Evolutionary conservation across 345 rosid genomes (phyloP), one percentile per base, ranked within the genome.

Genomic region (Populus deltoides): DNA sequence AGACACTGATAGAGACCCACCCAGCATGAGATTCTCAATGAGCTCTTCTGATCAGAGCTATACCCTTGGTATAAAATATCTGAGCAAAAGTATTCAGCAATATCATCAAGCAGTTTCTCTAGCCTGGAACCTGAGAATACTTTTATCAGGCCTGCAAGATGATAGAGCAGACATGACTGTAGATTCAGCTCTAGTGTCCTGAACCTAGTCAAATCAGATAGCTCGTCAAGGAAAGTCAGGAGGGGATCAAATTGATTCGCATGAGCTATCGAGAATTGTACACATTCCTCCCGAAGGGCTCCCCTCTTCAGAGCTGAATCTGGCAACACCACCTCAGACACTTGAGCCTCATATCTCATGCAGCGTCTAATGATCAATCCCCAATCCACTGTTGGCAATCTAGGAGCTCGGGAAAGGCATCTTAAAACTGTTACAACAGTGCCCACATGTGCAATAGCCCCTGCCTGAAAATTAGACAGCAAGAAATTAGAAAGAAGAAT

Each of bases 341-440:
- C 66, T 78, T 87, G 90, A 73, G 84, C 81, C 82, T 89, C 97
- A 65, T 82, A 94, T 87, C 89, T 95, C 99, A 92, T 92, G 85
- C 89, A 88, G 17, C 98, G 90, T 76, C 97, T 90, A 63, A 93
- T 69, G 51, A 92, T 86, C 69, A 90, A 88, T 72, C 95, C 97
- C 98, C 97, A 95, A 57, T 93, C 93, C 80, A 93, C 78, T 76
- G 83, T 82, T 51, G 98, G 97, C 74, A 95, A 84, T 86, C 97
- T 89, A 10, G 95, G 97, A 81, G 98, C 93, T 71, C 20, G 85
- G 66, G 92, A 88, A 81, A 94, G 92, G 86, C 93, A 94, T 87
- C 90, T 89, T 79, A 94, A 81, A 79, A 86, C 86, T 72, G 91
- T 75, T 29, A 82, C 82, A 66, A 90, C 74, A 33, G 91, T 82